phyloP scores from a whole-genome alignment of 108 stramenopile genomes.

The Skeletonema tropicum region DNA sequence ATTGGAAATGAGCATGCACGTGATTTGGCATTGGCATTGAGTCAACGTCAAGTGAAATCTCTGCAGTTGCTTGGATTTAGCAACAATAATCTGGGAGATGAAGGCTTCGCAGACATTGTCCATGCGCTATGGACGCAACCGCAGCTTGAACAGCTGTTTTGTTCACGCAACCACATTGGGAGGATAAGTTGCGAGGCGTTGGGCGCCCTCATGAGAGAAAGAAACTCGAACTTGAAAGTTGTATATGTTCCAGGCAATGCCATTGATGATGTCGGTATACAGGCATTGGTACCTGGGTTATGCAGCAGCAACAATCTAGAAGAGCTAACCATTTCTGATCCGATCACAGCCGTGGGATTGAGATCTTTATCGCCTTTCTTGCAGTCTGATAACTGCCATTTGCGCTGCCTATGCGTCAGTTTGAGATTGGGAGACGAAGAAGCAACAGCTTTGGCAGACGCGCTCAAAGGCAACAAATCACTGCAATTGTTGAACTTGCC shows the following conservation, averaged over 20 bases:
- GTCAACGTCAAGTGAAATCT: not conserved
- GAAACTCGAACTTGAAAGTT: slow-evolving; percentile 1
- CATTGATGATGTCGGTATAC: slow-evolving; percentile 23
- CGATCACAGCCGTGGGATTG: not conserved
- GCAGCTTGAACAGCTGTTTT: not conserved
- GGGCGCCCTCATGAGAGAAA: not conserved
- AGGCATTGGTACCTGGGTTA: not conserved
- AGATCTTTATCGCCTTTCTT: not conserved
- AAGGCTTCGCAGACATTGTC: not conserved
- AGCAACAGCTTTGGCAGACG: not conserved
- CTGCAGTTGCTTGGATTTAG: not conserved
- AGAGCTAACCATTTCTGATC: not conserved
- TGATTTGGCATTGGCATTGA: slow-evolving; percentile 4
- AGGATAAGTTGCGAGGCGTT: not conserved
- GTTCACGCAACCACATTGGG: not conserved
- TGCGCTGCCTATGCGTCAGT: not conserved
- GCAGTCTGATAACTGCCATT: not conserved
- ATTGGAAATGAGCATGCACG: not conserved
- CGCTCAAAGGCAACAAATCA: not conserved
- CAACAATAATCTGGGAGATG: not conserved
- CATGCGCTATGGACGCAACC: not conserved
- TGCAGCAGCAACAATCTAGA: not conserved
- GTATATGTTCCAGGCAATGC: slow-evolving; percentile 32
- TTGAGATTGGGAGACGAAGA: not conserved
- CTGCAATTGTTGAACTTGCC: not conserved